phyloP scores from a whole-genome alignment of 2,329 filamentous ascomycete genomes.

The Penicillium sp. region DNA sequence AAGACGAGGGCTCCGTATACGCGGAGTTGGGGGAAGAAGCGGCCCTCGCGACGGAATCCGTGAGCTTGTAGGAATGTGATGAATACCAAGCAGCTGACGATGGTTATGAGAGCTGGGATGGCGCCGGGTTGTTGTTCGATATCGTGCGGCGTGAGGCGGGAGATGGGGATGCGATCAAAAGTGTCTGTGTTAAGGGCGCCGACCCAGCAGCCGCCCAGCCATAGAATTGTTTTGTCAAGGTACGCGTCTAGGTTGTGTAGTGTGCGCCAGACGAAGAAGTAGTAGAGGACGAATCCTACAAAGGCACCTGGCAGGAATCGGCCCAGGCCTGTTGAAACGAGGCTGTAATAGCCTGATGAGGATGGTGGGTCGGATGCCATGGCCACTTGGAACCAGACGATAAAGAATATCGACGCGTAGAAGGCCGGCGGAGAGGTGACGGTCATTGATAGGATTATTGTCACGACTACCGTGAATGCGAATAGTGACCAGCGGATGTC shows the following conservation, averaged over 20 bases:
- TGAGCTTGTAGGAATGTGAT: constrained; percentile 62
- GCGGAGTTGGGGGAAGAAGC: constrained; percentile 52
- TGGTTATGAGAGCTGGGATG: constrained; percentile 59
- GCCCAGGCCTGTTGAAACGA: constrained; percentile 59
- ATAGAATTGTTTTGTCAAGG: constrained; percentile 64
- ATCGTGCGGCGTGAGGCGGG: constrained; percentile 65
- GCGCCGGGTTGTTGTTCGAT: constrained; percentile 65
- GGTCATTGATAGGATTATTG: constrained; percentile 59
- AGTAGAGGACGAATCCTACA: constrained; percentile 61
- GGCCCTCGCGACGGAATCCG: constrained; percentile 61
- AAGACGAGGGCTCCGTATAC: constrained; percentile 52
- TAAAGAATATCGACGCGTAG: constrained; percentile 59
- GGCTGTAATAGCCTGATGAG: constrained; percentile 56
- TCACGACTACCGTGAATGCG: constrained; percentile 59
- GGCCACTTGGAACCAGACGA: constrained; percentile 64
- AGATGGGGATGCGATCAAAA: constrained; percentile 66
- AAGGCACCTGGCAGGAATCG: constrained; percentile 65
- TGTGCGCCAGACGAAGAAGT: constrained; percentile 56
- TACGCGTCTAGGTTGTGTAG: constrained; percentile 59
- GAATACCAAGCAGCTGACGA: constrained; percentile 55
- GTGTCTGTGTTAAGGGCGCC: constrained; percentile 67
- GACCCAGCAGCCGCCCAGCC: constrained; percentile 65
- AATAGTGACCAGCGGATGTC: constrained; percentile 65
- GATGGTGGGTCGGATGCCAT: constrained; percentile 63
- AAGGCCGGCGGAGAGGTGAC: constrained; percentile 61